Evolutionary conservation across 371 early-diverging fungal genomes (phyloP), one percentile per base, ranked within the genome.

Genomic region (Mortierella sp.): DNA sequence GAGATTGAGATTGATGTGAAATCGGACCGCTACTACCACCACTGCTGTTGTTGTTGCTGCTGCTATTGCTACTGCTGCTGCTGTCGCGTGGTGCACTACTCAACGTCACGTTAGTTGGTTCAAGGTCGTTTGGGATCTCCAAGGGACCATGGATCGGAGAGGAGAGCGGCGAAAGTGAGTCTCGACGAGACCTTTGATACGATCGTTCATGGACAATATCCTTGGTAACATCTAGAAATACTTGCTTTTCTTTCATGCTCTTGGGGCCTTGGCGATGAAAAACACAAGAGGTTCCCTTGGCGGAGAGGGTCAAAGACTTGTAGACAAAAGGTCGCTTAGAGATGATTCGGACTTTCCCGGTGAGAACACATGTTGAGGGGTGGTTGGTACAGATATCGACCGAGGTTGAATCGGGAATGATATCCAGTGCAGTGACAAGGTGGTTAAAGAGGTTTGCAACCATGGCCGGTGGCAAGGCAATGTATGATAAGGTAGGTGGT

Each of bases 271-370:
- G 72, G 3, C 75, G 69, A 35, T 39, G 35, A 20, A 32, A 14
- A 37, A 80, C 49, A 43, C 75, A 71, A 4, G 80, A 32, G 28
- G 60, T 37, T 18, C 80, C 80, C 0, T 62, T 80, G 62, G 63
- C 62, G 24, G 75, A 68, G 52, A 80, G 62, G 18, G 67, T 64
- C 0, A 80, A 63, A 18, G 80, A 80, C 57, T 75, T 75, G 66
- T 71, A 80, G 47, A 47, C 58, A 39, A 71, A 75, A 24, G 80
- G 75, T 6, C 75, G 71, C 26, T 75, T 80, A 28, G 66, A 68
- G 8, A 80, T 75, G 62, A 80, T 69, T 5, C 80, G 75, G 22
- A 80, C 66, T 39, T 80, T 80, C 1, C 80, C 80, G 2, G 60
- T 32, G 66, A 80, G 68, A 18, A 52, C 62, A 9, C 70, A 68